phyloP scores from a whole-genome alignment of 2,329 filamentous ascomycete genomes.

The Fusarium acutatum region DNA sequence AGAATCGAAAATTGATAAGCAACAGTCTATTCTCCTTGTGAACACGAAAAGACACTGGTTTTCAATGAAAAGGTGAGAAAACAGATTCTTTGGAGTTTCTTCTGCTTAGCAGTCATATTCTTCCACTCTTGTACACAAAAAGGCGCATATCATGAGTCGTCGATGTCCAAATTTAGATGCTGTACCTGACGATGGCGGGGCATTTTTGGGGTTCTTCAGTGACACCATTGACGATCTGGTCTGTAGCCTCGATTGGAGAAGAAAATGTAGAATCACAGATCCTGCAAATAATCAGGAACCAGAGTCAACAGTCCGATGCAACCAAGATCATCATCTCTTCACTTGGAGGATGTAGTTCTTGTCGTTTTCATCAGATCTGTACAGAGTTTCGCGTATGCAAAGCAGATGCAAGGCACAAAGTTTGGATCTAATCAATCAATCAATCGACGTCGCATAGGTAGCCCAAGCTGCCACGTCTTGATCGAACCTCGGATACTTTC shows the following conservation, averaged over 20 bases:
- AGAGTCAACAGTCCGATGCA: not conserved
- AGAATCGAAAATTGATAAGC: not conserved
- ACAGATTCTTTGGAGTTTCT: not conserved
- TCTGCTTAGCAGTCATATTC: not conserved
- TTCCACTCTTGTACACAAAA: not conserved
- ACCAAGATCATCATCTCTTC: not conserved
- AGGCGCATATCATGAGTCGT: slow-evolving; percentile 17
- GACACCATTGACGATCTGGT: slow-evolving; percentile 32
- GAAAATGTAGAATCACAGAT: slow-evolving; percentile 14
- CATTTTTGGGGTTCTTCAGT: slow-evolving; percentile 13
- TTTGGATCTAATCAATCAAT: not conserved
- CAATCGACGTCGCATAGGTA: not conserved
- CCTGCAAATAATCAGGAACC: not conserved
- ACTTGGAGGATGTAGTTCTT: not conserved
- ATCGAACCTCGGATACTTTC: not conserved
- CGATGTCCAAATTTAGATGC: slow-evolving; percentile 1
- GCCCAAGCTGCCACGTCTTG: not conserved
- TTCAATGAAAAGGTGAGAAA: not conserved
- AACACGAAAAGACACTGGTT: not conserved
- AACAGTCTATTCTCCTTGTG: not conserved
- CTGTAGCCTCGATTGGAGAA: slow-evolving; percentile 4
- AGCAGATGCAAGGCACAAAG: not conserved
- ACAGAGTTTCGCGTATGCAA: not conserved
- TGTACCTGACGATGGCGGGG: slow-evolving; percentile 9
- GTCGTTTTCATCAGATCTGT: not conserved